Percentiles rank a stretch among this genome's conserved stretches.
Conservation (phyloP, 2,329 filamentous ascomycete species). For the Whalleya microplaca region DNA sequence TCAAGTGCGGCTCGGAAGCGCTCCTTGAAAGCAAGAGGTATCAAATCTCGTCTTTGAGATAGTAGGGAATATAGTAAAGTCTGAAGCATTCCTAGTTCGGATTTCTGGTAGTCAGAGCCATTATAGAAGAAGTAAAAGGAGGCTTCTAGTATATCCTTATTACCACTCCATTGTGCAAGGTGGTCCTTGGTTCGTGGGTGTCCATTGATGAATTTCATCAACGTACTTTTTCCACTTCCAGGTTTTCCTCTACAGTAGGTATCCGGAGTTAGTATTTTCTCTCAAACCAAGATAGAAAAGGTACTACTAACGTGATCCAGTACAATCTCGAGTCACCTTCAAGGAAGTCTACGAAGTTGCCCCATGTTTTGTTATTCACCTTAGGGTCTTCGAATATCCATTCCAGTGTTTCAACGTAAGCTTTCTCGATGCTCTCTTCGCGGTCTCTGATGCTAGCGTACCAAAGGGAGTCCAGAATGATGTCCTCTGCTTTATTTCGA, state of each 20-base stretch:
- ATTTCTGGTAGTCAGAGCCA: constrained; percentile 24
- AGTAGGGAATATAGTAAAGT: constrained; percentile 26
- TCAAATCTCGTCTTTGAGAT: constrained; percentile 12
- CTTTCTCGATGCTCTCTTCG: constrained; percentile 22
- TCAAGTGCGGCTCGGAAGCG: constrained; percentile 8
- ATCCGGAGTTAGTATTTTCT: not conserved
- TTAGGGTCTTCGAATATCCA: constrained; percentile 27
- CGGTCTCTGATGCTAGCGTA: constrained; percentile 22
- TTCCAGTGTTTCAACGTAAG: constrained; percentile 19
- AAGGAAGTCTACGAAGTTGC: constrained; percentile 25
- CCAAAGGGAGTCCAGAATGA: constrained; percentile 23
- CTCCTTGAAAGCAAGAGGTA: constrained; percentile 16
- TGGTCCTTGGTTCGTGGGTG: constrained; percentile 15
- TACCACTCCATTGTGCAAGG: constrained; percentile 21
- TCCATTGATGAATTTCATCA: constrained; percentile 28
- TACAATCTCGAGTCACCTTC: constrained; percentile 12
- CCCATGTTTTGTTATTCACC: constrained; percentile 12
- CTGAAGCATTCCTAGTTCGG: constrained; percentile 23
- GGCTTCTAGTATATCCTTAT: constrained; percentile 9
- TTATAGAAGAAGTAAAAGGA: constrained; percentile 29
- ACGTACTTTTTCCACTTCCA: constrained; percentile 30
- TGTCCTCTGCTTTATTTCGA: constrained; percentile 4
- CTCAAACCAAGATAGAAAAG: not conserved
- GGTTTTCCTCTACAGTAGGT: constrained; percentile 21
- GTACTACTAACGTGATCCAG: constrained; percentile 24